These are phyloP conservation scores for Suhomyces kunorum DNA, from an alignment of 1,139 yeast species.

Conservation along the genomic window DNA sequence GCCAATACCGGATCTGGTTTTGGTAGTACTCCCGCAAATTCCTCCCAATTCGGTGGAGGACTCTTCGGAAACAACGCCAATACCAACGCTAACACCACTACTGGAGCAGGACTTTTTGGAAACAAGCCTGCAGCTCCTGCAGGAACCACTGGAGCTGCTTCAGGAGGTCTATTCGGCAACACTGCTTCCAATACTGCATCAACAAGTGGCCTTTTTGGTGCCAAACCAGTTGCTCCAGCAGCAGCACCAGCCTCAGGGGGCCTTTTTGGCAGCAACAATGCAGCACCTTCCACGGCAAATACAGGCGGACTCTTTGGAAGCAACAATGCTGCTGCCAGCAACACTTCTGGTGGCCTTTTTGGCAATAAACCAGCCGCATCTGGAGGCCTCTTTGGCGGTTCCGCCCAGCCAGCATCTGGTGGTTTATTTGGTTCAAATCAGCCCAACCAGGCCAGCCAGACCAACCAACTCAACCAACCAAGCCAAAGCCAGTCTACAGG, in stretches of 20 bases:
- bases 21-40: not conserved
- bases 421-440: slow-evolving; percentile 14
- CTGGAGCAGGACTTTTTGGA: slow-evolving; percentile 17
- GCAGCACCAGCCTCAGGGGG: slow-evolving; percentile 13
- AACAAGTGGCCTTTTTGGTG: slow-evolving; percentile 16
- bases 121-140: slow-evolving; percentile 12
- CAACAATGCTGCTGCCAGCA: slow-evolving; percentile 1
- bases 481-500: slow-evolving; percentile 5
- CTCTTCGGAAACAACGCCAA: slow-evolving; percentile 1
- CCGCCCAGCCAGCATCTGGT: slow-evolving; percentile 7
- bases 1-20: slow-evolving; percentile 1
- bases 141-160: slow-evolving; percentile 5
- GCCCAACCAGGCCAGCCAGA: slow-evolving; percentile 2
- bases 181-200: slow-evolving; percentile 8
- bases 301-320: slow-evolving; percentile 18
- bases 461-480: slow-evolving; percentile 3
- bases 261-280: slow-evolving; percentile 15
- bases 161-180: slow-evolving; percentile 8
- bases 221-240: slow-evolving; percentile 10
- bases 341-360: slow-evolving; percentile 14
- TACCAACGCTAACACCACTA: not conserved
- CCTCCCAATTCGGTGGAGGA: slow-evolving; percentile 1
- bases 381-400: slow-evolving; percentile 18
- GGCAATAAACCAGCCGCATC: slow-evolving; percentile 13
- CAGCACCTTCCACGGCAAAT: slow-evolving; percentile 5